Conservation (phyloP, 2,329 filamentous ascomycete species). For the Microcyclospora pomicola region DNA sequence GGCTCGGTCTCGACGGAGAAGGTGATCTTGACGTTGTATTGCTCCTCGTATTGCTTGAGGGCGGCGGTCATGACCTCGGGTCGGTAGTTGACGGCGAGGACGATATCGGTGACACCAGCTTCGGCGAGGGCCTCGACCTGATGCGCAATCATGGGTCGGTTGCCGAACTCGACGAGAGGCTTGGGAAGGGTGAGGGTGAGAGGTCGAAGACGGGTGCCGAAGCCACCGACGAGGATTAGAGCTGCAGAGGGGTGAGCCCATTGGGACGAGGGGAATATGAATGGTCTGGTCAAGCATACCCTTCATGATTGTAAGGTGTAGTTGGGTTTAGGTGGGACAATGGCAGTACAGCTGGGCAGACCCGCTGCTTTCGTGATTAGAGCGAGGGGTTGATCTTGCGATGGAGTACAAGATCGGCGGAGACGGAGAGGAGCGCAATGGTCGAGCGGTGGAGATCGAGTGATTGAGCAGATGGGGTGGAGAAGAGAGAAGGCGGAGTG, state of each 20-base stretch:
- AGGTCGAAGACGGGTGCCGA: slow-evolving; percentile 93
- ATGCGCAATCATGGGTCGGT: slow-evolving; percentile 98
- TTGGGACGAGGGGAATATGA: no score
- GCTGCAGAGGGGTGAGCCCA: slow-evolving; percentile 37
- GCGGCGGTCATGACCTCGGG: slow-evolving; percentile 95
- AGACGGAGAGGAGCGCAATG: no score
- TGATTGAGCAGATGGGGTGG: not conserved
- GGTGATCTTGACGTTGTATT: slow-evolving; percentile 88
- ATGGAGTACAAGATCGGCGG: slow-evolving; percentile 21
- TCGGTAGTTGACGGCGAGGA: slow-evolving; percentile 96
- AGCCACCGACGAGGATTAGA: slow-evolving; percentile 97
- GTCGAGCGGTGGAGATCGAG: no score
- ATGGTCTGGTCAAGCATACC: slow-evolving; percentile 4
- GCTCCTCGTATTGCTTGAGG: slow-evolving; percentile 83
- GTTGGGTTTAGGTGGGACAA: slow-evolving; percentile 3
- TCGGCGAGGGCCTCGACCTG: slow-evolving; percentile 90
- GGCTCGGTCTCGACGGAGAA: slow-evolving; percentile 96
- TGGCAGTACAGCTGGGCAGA: slow-evolving; percentile 1
- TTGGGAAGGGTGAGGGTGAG: slow-evolving; percentile 94
- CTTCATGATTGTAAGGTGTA: slow-evolving; percentile 11
- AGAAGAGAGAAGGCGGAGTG: no score
- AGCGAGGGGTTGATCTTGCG: slow-evolving; percentile 14
- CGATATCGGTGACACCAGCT: slow-evolving; percentile 92
- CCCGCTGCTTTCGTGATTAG: slow-evolving; percentile 4
- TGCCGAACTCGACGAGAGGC: slow-evolving; percentile 93